Evolutionary conservation across 805 yeast species (phyloP).

Genomic region (Metschnikowia baotianmanensis): DNA sequence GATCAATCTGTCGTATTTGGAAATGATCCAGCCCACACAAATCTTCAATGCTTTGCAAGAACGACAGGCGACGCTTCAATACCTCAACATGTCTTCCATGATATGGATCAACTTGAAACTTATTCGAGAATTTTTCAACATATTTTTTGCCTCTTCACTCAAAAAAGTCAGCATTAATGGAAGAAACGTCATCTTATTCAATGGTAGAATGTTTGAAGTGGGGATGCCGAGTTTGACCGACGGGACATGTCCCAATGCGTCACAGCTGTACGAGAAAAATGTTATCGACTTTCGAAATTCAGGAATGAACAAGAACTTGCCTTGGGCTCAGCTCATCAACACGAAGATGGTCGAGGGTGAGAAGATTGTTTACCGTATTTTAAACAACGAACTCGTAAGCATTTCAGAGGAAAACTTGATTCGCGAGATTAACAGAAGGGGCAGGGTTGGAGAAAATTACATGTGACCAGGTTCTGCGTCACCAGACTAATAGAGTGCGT

Average conservation of each 20-base stretch:
- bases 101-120: conserved; percentile 46
- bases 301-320: conserved; percentile 48
- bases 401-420: conserved; percentile 29
- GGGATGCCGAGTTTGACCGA: not conserved
- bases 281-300: conserved; percentile 43
- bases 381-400: conserved; percentile 30
- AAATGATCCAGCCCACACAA: conserved; percentile 32
- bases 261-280: not conserved
- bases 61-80: conserved; percentile 26
- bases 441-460: conserved; percentile 44
- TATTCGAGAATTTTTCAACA: conserved; percentile 31
- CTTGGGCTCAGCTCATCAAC: conserved; percentile 40
- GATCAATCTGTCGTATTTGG: conserved; percentile 31
- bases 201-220: conserved; percentile 6
- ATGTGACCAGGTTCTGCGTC: conserved; percentile 9
- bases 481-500: not conserved
- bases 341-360: conserved; percentile 12
- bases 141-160: conserved; percentile 6
- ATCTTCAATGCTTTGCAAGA: conserved; percentile 20
- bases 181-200: conserved; percentile 7
- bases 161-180: conserved; percentile 5
- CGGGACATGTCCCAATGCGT: not conserved
- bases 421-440: conserved; percentile 37
- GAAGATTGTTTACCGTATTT: conserved; percentile 22
- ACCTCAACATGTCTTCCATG: conserved; percentile 42